Percentiles rank a stretch among this genome's conserved stretches.
These are phyloP conservation scores for Teunomyces funiuensis DNA, from an alignment of 805 yeast genomes.

Conservation along the genomic window DNA sequence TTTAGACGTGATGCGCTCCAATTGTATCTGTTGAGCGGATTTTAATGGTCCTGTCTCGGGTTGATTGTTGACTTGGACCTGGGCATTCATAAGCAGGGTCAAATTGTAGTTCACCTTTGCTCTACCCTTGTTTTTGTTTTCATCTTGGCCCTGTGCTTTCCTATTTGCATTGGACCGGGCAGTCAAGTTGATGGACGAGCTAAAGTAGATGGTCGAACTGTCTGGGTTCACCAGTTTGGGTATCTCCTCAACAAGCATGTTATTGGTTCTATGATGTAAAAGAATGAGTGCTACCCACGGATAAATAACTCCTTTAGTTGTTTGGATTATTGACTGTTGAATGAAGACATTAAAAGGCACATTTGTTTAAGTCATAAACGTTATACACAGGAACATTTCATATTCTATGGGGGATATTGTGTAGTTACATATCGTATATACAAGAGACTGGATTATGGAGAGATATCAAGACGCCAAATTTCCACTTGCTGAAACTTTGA, in stretches of 20 bases:
- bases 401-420: no score
- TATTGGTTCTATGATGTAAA: neutral
- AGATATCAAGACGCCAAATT: neutral
- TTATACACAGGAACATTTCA: neutral
- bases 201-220: conserved; percentile 39
- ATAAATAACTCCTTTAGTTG: neutral
- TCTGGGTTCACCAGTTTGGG: conserved; percentile 34
- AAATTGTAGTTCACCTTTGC: conserved; percentile 46
- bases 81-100: conserved; percentile 43
- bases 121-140: conserved; percentile 32
- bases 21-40: conserved; percentile 42
- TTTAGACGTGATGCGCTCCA: conserved; percentile 38
- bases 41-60: conserved; percentile 37
- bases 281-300: neutral
- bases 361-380: no score
- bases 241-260: conserved; percentile 47
- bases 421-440: no score
- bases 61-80: conserved; percentile 33
- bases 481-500: no score
- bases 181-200: conserved; percentile 40
- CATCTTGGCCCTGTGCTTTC: conserved; percentile 15
- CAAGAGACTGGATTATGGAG: neutral
- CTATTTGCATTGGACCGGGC: conserved; percentile 34
- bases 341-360: neutral
- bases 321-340: neutral